Percentiles rank a stretch among this genome's conserved stretches.
phyloP scores from a whole-genome alignment of 2,329 filamentous ascomycete species.

The Scytalidium lignicola region DNA sequence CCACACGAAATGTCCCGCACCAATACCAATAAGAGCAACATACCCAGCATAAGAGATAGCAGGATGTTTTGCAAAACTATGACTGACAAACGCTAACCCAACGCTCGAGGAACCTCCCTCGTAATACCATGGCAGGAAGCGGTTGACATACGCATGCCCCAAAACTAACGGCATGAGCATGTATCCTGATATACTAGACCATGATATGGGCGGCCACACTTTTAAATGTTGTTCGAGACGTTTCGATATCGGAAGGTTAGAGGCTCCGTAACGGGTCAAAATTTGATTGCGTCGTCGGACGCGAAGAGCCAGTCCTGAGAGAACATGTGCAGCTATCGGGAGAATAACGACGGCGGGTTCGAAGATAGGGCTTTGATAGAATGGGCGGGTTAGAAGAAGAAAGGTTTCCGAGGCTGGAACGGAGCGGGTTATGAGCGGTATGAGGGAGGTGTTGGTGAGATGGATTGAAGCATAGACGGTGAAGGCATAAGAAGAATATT shows the following conservation, averaged over 20 bases:
- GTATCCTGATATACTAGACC: slow-evolving; percentile 70
- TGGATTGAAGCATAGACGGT: slow-evolving; percentile 72
- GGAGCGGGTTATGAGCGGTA: slow-evolving; percentile 69
- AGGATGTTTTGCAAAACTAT: slow-evolving; percentile 74
- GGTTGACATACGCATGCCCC: slow-evolving; percentile 71
- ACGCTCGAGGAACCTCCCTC: slow-evolving; percentile 86
- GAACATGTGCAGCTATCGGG: slow-evolving; percentile 70
- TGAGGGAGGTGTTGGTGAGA: slow-evolving; percentile 73
- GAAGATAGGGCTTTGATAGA: slow-evolving; percentile 79
- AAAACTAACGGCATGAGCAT: slow-evolving; percentile 58
- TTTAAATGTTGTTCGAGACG: slow-evolving; percentile 28
- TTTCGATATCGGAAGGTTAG: slow-evolving; percentile 45
- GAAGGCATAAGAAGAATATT: slow-evolving; percentile 84
- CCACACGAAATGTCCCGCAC: slow-evolving; percentile 76
- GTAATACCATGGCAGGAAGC: slow-evolving; percentile 66
- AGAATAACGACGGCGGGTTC: slow-evolving; percentile 76
- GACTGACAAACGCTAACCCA: slow-evolving; percentile 75
- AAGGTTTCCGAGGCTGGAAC: slow-evolving; percentile 74
- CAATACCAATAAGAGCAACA: slow-evolving; percentile 58
- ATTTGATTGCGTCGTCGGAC: slow-evolving; percentile 69
- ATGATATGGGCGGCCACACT: slow-evolving; percentile 59
- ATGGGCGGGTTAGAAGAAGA: slow-evolving; percentile 83
- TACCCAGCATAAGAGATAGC: slow-evolving; percentile 65
- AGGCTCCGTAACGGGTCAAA: slow-evolving; percentile 69
- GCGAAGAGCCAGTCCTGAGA: slow-evolving; percentile 71